Conservation (phyloP, 352 stramenopile species). For the Phytophthora crassamura region DNA sequence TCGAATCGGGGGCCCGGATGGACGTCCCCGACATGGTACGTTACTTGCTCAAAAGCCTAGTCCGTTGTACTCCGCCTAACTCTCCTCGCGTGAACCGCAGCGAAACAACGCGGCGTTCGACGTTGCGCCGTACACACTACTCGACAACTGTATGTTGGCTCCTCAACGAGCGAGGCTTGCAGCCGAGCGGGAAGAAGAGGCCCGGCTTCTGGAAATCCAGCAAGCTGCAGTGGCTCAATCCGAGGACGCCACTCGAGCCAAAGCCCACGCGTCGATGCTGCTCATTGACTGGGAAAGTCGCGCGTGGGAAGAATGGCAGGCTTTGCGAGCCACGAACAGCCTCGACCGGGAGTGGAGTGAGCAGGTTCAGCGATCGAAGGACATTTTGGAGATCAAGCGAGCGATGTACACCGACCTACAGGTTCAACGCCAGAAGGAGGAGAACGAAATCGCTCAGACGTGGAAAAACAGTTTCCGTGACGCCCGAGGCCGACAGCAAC, state of each 20-base stretch:
- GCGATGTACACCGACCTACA: constrained; percentile 28
- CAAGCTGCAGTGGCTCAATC: constrained; percentile 20
- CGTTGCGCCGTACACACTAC: constrained; percentile 48
- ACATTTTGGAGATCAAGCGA: constrained; percentile 27
- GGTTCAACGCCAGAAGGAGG: constrained; percentile 25
- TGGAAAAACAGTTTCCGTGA: constrained; percentile 22
- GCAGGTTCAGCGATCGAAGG: constrained; percentile 16
- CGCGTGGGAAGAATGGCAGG: constrained; percentile 31
- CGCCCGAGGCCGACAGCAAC: constrained; percentile 12
- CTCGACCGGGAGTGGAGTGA: constrained; percentile 40
- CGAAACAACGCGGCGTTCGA: constrained; percentile 59
- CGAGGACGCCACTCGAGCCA: constrained; percentile 18
- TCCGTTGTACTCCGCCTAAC: not conserved
- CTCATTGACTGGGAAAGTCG: constrained; percentile 48
- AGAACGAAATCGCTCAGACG: constrained; percentile 25
- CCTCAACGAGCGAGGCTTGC: constrained; percentile 34
- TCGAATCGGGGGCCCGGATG: constrained; percentile 43
- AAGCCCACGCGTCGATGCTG: constrained; percentile 41
- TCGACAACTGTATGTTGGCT: constrained; percentile 49
- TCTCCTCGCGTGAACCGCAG: constrained; percentile 17
- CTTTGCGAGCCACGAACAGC: constrained; percentile 22
- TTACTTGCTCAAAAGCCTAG: not conserved
- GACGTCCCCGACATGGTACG: constrained; percentile 59
- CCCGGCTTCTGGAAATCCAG: constrained; percentile 26
- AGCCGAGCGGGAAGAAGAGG: constrained; percentile 22